These are phyloP conservation scores for Phaeosphaeria sp. DNA, from an alignment of 2,329 filamentous ascomycete genomes.

Conservation along the genomic window DNA sequence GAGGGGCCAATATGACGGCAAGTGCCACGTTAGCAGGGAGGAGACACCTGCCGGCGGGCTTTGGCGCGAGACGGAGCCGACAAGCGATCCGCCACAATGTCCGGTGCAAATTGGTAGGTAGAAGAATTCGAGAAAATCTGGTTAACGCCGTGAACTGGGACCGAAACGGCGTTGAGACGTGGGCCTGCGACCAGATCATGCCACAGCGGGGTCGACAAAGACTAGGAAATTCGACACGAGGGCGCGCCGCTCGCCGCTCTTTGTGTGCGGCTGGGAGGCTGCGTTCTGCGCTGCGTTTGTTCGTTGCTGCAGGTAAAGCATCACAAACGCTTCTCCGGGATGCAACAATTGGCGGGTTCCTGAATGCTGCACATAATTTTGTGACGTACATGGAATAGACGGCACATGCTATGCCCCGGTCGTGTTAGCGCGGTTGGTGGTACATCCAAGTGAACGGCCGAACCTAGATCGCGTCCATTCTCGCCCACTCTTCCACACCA, in stretches of 20 bases:
- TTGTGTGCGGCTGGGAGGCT: constrained; percentile 2
- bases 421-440: neutral
- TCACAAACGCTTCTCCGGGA: neutral
- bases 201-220: constrained; percentile 22
- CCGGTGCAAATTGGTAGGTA: neutral
- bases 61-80: neutral
- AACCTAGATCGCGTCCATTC: constrained; percentile 9
- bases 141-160: constrained; percentile 8
- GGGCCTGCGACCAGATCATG: constrained; percentile 11
- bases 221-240: constrained; percentile 15
- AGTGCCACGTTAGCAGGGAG: neutral
- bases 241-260: constrained; percentile 6
- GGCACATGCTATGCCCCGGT: constrained; percentile 1
- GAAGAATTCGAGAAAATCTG: neutral
- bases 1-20: neutral
- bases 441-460: constrained; percentile 13
- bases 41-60: neutral
- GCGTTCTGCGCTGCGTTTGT: neutral
- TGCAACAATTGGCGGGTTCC: constrained; percentile 5
- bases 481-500: constrained; percentile 15
- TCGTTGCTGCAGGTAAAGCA: neutral
- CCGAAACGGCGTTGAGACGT: constrained; percentile 24
- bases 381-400: neutral
- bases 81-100: neutral
- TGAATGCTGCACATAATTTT: neutral